A percentile compares a stretch with the other conserved stretches of the same genome.
phyloP scores from a whole-genome alignment of 2,329 filamentous ascomycete species.

The Westerdykella ornata region DNA sequence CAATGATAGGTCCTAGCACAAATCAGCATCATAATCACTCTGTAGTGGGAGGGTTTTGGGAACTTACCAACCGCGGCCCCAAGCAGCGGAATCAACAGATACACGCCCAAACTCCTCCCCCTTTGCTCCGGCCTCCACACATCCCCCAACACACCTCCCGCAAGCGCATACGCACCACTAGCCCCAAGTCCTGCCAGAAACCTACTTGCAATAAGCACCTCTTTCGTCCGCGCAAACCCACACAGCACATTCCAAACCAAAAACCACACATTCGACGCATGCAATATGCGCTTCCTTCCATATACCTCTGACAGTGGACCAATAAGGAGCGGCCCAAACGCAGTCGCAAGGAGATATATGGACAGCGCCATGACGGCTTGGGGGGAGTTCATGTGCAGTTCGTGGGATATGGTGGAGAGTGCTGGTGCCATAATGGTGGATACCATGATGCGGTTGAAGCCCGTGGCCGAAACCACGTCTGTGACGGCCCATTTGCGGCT shows the following conservation, averaged over 20 bases:
- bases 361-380: constrained; percentile 23
- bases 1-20: constrained; percentile 18
- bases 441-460: constrained; percentile 27
- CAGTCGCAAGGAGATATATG: constrained; percentile 25
- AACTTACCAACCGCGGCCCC: constrained; percentile 16
- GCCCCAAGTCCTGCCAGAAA: constrained; percentile 24
- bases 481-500: constrained; percentile 18
- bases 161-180: constrained; percentile 18
- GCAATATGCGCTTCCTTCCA: constrained; percentile 17
- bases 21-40: neutral
- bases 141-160: constrained; percentile 20
- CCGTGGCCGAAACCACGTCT: constrained; percentile 18
- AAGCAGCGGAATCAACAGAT: constrained; percentile 19
- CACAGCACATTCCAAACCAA: constrained; percentile 23
- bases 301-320: constrained; percentile 27
- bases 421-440: constrained; percentile 28
- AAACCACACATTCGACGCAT: constrained; percentile 22
- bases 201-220: constrained; percentile 18
- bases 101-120: constrained; percentile 15
- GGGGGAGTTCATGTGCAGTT: constrained; percentile 17
- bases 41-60: neutral
- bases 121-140: constrained; percentile 22
- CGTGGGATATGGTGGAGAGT: constrained; percentile 14
- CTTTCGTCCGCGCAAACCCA: constrained; percentile 20
- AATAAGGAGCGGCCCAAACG: constrained; percentile 23